Evolutionary conservation across 768 basidiomycete species (phyloP).

Genomic region (Porphyrellus cyaneotinctus): DNA sequence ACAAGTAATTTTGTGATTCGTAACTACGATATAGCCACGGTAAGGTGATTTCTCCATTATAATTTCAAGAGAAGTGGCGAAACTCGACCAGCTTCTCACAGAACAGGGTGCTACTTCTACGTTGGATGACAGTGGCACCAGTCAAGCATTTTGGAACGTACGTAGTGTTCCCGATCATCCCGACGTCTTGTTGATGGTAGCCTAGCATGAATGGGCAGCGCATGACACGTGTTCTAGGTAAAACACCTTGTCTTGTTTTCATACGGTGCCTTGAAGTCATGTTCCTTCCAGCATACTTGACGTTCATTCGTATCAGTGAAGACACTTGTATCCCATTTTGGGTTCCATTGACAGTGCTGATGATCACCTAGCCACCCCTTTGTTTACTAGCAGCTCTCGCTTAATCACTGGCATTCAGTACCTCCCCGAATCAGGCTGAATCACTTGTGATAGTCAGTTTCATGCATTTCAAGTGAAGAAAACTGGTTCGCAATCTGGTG

Average conservation of each 20-base stretch:
- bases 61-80: background rate
- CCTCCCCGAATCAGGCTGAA: constrained; percentile 23
- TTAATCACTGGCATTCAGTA: constrained; percentile 57
- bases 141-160: constrained; percentile 69
- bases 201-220: constrained; percentile 64
- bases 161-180: constrained; percentile 11
- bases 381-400: constrained; percentile 42
- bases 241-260: background rate
- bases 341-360: constrained; percentile 2
- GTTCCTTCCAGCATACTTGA: constrained; percentile 48
- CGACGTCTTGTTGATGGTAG: constrained; percentile 2
- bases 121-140: constrained; percentile 50
- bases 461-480: background rate
- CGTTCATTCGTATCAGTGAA: constrained; percentile 57
- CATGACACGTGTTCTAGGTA: constrained; percentile 56
- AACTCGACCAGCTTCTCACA: constrained; percentile 44
- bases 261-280: background rate
- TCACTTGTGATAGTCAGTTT: background rate
- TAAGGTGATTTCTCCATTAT: constrained; percentile 18
- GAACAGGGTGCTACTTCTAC: constrained; percentile 57
- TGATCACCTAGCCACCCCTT: constrained; percentile 43
- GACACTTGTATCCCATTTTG: background rate
- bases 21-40: constrained; percentile 43
- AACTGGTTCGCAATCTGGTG: background rate
- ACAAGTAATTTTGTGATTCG: constrained; percentile 34